Percentiles rank a stretch among this genome's conserved stretches.
Evolutionary conservation across 441 rosid genomes (phyloP).

Genomic region (Eruca vesicaria): DNA sequence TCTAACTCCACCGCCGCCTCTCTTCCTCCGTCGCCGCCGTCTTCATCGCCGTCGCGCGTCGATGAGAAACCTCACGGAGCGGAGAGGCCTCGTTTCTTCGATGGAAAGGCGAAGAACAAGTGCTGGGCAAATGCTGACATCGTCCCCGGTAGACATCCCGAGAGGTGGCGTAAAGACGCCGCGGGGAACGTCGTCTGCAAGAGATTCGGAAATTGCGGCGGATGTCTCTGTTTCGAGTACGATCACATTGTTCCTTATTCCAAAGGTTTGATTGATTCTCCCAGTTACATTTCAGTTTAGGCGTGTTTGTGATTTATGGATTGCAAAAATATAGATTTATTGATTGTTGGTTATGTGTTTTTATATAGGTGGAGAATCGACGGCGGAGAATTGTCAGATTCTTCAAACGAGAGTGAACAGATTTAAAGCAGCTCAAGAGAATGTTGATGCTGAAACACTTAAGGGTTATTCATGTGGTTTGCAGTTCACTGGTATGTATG

Average conservation of each 20-base stretch:
- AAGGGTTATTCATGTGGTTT: conserved; percentile 32
- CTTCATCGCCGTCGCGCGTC: conserved; percentile 39
- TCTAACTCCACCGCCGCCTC: conserved; percentile 20
- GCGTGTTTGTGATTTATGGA: no score
- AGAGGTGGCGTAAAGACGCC: conserved; percentile 91
- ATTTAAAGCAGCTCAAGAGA: conserved; percentile 60
- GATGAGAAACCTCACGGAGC: conserved; percentile 29
- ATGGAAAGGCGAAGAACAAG: conserved; percentile 52
- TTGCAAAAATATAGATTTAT: no score
- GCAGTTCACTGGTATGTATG: conserved; percentile 45
- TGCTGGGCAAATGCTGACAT: conserved; percentile 80
- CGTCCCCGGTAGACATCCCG: conserved; percentile 89
- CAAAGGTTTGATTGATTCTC: conserved; percentile 46
- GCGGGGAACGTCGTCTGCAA: conserved; percentile 53
- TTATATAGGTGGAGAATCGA: background rate
- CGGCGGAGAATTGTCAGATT: conserved; percentile 64
- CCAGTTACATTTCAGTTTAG: background rate
- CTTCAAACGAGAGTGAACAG: conserved; percentile 90
- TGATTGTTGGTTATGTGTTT: background rate
- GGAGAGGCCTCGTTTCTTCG: conserved; percentile 77
- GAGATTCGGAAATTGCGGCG: background rate
- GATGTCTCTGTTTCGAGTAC: conserved; percentile 78
- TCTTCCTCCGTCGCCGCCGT: conserved; percentile 23
- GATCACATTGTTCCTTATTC: conserved; percentile 87
- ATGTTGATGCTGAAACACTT: background rate